phyloP scores from a whole-genome alignment of 257 asterid species.

The Linaria vulgaris region DNA sequence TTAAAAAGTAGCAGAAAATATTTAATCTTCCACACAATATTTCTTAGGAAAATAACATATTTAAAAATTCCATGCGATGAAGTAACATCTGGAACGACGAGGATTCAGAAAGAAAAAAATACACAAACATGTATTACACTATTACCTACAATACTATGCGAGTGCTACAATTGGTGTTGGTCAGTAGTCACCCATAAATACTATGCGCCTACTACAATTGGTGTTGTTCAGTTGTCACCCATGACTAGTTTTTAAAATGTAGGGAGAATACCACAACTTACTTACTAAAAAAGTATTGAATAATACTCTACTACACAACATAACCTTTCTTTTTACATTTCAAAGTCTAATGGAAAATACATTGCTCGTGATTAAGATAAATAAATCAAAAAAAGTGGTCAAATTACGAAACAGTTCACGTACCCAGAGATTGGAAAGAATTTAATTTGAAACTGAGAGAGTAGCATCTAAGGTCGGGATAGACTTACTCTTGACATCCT shows the following conservation, averaged over 20 bases:
- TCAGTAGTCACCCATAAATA: not conserved
- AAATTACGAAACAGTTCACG: not conserved
- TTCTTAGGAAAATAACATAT: too few relatives aligned
- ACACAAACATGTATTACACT: not conserved
- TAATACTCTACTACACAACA: not conserved
- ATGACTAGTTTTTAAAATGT: not conserved
- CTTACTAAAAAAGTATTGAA: not conserved
- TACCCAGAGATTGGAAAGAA: not conserved
- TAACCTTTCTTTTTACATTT: not conserved
- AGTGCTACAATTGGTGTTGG: not conserved
- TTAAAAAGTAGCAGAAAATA: not conserved
- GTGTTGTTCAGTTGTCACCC: too few relatives aligned
- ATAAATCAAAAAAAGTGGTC: not conserved
- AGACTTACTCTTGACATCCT: constrained; percentile 87
- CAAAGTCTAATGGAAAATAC: not conserved
- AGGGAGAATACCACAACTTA: too few relatives aligned
- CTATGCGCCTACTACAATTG: too few relatives aligned
- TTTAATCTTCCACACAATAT: not conserved
- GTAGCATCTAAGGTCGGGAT: not conserved
- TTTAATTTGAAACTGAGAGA: not conserved
- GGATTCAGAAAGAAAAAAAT: not conserved
- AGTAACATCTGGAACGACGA: not conserved
- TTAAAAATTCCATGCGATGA: not conserved
- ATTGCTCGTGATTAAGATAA: not conserved
- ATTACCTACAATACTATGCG: not conserved